Conservation (phyloP, 495 filamentous ascomycete species). For the Hypoxylon rickii region DNA sequence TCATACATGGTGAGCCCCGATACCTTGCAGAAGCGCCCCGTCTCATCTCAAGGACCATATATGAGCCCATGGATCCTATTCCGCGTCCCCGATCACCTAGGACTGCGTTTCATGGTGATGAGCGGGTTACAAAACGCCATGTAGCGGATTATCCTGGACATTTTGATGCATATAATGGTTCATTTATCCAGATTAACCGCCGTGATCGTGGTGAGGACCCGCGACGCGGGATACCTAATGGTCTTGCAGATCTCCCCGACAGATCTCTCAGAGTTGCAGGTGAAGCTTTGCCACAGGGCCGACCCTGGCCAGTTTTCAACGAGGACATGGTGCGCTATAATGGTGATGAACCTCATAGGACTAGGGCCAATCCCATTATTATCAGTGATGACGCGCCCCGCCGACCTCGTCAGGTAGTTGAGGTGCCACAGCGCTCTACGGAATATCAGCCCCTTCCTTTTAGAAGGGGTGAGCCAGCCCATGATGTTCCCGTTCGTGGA, state of each 20-base stretch:
- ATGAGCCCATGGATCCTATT: conserved; percentile 21
- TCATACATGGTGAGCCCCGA: conserved; percentile 17
- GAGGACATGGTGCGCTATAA: conserved; percentile 16
- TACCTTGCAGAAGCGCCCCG: conserved; percentile 25
- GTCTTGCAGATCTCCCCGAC: conserved; percentile 21
- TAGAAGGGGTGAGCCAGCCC: conserved; percentile 5
- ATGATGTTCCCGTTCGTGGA: conserved; percentile 14
- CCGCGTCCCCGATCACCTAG: conserved; percentile 26
- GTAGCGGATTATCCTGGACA: conserved; percentile 21
- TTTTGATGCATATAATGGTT: conserved; percentile 7
- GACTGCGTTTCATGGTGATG: conserved; percentile 21
- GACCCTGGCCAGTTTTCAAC: conserved; percentile 9
- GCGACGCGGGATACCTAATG: conserved; percentile 14
- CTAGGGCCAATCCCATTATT: conserved; percentile 30
- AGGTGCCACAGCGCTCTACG: conserved; percentile 23
- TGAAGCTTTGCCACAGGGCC: conserved; percentile 10
- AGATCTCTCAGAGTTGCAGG: conserved; percentile 7
- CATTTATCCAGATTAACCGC: conserved; percentile 21
- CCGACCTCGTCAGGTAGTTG: conserved; percentile 33
- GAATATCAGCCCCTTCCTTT: conserved; percentile 5
- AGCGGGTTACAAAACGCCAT: conserved; percentile 23
- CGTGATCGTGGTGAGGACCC: conserved; percentile 25
- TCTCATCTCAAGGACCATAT: conserved; percentile 12
- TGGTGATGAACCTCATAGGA: conserved; percentile 25
- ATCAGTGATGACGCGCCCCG: conserved; percentile 16